These are phyloP conservation scores for Suhomyces wounanorum DNA, from an alignment of 1,139 yeast species.

Conservation along the genomic window DNA sequence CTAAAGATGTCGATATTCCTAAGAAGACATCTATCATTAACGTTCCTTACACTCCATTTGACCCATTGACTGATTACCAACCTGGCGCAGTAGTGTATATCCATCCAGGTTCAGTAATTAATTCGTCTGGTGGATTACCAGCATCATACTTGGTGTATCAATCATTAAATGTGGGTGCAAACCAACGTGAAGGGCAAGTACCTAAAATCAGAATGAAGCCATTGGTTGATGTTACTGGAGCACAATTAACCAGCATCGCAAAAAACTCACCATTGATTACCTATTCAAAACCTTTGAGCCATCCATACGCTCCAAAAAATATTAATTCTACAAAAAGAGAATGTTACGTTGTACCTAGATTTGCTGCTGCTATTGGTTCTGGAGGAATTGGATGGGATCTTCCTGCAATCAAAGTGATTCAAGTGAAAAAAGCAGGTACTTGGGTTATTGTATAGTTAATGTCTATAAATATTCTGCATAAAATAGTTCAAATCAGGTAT, in stretches of 20 bases:
- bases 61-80: slow-evolving; percentile 35
- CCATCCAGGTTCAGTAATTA: slow-evolving; percentile 72
- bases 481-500: no score
- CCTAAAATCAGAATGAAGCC: slow-evolving; percentile 70
- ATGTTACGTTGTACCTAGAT: slow-evolving; percentile 87
- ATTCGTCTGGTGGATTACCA: slow-evolving; percentile 59
- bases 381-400: slow-evolving; percentile 94
- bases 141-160: slow-evolving; percentile 77
- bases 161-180: slow-evolving; percentile 53
- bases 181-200: slow-evolving; percentile 31
- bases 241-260: slow-evolving; percentile 77
- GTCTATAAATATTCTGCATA: background rate
- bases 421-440: slow-evolving; percentile 59
- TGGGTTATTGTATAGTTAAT: slow-evolving; percentile 48
- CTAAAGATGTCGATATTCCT: slow-evolving; percentile 60
- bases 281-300: slow-evolving; percentile 89
- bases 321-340: slow-evolving; percentile 67
- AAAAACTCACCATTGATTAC: slow-evolving; percentile 71
- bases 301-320: slow-evolving; percentile 81
- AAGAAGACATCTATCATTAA: slow-evolving; percentile 61
- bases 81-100: slow-evolving; percentile 49
- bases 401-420: slow-evolving; percentile 79
- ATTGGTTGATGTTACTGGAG: slow-evolving; percentile 72
- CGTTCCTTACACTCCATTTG: slow-evolving; percentile 76
- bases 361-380: slow-evolving; percentile 81